Evolutionary conservation across 83 land plant species (phyloP).

Genomic region (Isoetes engelmannii): DNA sequence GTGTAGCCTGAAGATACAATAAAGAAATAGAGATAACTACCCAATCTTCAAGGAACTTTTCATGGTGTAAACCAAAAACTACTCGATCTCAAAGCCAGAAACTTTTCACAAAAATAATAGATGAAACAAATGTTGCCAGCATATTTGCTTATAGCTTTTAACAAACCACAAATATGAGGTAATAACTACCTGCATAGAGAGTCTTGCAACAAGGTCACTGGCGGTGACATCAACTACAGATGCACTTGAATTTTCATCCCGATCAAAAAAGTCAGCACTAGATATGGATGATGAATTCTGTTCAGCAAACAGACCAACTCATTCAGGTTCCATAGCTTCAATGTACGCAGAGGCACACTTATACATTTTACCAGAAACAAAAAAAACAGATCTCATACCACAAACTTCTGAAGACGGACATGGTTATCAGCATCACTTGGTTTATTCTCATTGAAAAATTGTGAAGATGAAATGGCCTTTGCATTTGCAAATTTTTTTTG

Average conservation of each 20-base stretch:
- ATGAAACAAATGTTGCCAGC: no score
- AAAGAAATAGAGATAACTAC: not conserved
- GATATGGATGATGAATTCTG: slow-evolving; percentile 21
- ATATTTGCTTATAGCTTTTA: no score
- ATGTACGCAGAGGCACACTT: not conserved
- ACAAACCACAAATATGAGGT: not conserved
- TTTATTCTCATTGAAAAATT: slow-evolving; percentile 18
- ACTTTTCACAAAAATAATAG: no score
- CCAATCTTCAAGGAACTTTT: not conserved
- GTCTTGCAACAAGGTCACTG: slow-evolving; percentile 8
- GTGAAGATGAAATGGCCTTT: slow-evolving; percentile 22
- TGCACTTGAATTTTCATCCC: not conserved
- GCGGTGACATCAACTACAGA: slow-evolving; percentile 15
- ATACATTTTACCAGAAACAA: not conserved
- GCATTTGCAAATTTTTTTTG: slow-evolving; percentile 27
- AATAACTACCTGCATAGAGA: slow-evolving; percentile 14
- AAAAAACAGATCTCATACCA: not conserved
- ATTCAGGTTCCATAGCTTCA: not conserved
- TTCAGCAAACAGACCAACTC: not conserved
- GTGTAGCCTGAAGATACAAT: slow-evolving; percentile 23
- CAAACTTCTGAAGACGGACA: slow-evolving; percentile 18
- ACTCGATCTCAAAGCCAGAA: not conserved
- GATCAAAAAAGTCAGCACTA: slow-evolving; percentile 18
- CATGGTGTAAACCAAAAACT: not conserved
- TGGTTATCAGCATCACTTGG: slow-evolving; percentile 15